phyloP scores from a whole-genome alignment of 306 rosid species.

The Coriaria nepalensis region DNA sequence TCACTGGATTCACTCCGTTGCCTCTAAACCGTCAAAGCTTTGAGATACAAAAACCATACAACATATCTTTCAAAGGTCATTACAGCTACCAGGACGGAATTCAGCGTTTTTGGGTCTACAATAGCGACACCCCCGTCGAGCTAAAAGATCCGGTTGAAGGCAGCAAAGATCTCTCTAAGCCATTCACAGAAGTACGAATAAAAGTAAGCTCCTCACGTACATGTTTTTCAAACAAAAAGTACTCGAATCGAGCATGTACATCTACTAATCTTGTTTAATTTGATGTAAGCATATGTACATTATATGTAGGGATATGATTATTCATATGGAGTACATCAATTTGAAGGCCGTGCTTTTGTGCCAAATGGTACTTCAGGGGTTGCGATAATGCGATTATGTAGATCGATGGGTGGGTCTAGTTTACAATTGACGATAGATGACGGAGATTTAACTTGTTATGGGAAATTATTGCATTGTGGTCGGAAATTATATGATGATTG shows the following conservation, averaged over 20 bases:
- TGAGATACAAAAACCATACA: slow-evolving; percentile 21
- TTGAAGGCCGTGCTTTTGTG: slow-evolving; percentile 12
- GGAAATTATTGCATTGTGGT: too few species aligned
- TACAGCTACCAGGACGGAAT: slow-evolving; percentile 10
- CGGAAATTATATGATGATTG: slow-evolving; percentile 17
- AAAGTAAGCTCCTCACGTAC: neutral
- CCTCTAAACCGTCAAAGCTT: slow-evolving; percentile 26
- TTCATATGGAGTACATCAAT: slow-evolving; percentile 16
- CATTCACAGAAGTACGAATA: slow-evolving; percentile 5
- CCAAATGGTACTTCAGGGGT: neutral
- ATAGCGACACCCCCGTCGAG: slow-evolving; percentile 5
- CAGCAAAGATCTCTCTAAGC: neutral
- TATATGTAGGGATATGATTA: slow-evolving; percentile 9
- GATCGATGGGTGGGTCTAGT: slow-evolving; percentile 16
- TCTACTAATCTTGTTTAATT: too few species aligned
- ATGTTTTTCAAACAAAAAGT: too few species aligned
- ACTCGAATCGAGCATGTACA: too few species aligned
- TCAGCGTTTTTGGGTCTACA: slow-evolving; percentile 13
- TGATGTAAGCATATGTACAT: neutral
- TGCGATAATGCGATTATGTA: slow-evolving; percentile 15
- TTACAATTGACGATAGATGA: slow-evolving; percentile 4
- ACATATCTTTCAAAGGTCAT: slow-evolving; percentile 2
- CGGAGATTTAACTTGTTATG: slow-evolving; percentile 14
- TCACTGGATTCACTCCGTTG: slow-evolving; percentile 30
- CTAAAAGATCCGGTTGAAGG: neutral